phyloP scores from a whole-genome alignment of 2,329 filamentous ascomycete species.

The Nannizziopsis arthrosporioides region DNA sequence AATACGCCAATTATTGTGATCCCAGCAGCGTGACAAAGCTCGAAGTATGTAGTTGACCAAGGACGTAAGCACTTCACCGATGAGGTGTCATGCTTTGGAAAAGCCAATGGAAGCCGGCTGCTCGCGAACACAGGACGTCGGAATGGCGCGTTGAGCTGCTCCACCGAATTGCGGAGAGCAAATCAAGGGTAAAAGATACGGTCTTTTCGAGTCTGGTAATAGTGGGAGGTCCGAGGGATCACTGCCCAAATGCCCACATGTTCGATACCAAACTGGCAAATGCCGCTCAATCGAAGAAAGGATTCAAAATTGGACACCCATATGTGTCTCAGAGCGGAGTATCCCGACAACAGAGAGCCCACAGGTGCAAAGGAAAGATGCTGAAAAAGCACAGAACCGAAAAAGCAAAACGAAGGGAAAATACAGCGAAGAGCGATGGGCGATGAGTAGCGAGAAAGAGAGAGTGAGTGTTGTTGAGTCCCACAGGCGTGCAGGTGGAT shows the following conservation, averaged over 20 bases:
- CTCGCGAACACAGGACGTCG: background rate
- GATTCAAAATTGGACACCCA: background rate
- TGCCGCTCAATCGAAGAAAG: constrained; percentile 5
- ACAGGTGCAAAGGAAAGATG: background rate
- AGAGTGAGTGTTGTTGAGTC: constrained; percentile 6
- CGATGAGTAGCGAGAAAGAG: background rate
- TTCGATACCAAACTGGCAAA: background rate
- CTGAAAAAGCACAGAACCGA: background rate
- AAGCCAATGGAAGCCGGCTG: background rate
- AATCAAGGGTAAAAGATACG: background rate
- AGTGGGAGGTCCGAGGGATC: constrained; percentile 2
- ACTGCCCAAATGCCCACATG: constrained; percentile 6
- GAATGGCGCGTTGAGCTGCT: background rate
- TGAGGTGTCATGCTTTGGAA: constrained; percentile 7
- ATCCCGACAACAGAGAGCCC: background rate
- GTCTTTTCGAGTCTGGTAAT: background rate
- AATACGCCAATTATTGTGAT: background rate
- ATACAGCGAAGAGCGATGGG: background rate
- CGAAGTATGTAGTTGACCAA: background rate
- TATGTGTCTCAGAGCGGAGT: background rate
- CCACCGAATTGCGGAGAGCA: constrained; percentile 2
- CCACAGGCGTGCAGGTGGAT: background rate
- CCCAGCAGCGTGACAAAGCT: background rate
- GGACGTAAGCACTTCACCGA: constrained; percentile 2
- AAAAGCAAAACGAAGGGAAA: background rate